A percentile compares a stretch with the other conserved stretches of the same genome.
phyloP scores from a whole-genome alignment of 768 basidiomycete genomes.

The Leccinum disarticulatum region DNA sequence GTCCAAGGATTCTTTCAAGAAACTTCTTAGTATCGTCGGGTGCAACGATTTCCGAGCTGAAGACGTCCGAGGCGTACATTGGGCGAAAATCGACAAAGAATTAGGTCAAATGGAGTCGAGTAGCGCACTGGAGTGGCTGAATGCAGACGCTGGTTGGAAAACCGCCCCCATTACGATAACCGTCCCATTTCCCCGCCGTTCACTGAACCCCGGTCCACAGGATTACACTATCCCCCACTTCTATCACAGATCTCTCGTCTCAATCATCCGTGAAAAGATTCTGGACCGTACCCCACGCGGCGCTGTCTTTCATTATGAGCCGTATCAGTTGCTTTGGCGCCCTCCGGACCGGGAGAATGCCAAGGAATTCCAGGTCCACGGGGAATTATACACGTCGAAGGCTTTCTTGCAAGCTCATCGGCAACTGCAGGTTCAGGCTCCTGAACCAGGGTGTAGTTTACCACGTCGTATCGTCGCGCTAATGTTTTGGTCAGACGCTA shows the following conservation, averaged over 20 bases:
- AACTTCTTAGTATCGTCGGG: neutral
- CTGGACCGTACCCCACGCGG: neutral
- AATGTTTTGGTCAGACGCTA: neutral
- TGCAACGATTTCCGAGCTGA: neutral
- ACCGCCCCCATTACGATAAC: neutral
- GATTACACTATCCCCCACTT: neutral
- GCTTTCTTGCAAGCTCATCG: neutral
- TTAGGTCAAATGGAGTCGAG: neutral
- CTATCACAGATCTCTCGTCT: neutral
- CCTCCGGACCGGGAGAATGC: neutral
- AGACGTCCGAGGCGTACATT: neutral
- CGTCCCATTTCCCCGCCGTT: neutral
- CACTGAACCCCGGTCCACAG: neutral
- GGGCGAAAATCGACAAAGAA: neutral
- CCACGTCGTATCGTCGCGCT: neutral
- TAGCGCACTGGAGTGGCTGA: neutral
- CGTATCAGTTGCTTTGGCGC: neutral
- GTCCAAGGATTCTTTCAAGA: neutral
- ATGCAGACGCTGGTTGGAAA: neutral
- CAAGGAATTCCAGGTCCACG: neutral
- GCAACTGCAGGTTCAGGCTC: neutral
- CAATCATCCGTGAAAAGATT: neutral
- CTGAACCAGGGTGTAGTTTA: neutral
- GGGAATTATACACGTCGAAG: neutral
- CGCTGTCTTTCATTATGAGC: neutral